phyloP scores from a whole-genome alignment of 1,139 yeast genomes.

The Suzukiozyma palmioleophila region DNA sequence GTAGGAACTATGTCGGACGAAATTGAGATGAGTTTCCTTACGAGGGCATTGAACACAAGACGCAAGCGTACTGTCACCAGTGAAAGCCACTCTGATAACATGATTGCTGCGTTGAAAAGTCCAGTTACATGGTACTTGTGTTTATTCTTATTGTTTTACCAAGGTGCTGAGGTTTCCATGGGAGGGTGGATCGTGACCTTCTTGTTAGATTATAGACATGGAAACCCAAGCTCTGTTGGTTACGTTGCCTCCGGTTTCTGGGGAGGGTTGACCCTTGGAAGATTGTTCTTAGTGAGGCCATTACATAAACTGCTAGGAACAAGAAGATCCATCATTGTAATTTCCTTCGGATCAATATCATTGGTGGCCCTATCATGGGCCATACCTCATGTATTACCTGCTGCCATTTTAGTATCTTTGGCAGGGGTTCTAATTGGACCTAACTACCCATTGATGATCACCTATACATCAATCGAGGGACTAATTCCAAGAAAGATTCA shows the following conservation, averaged over 20 bases:
- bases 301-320: slow-evolving; percentile 41
- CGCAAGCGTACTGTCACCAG: slow-evolving; percentile 3
- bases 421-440: slow-evolving; percentile 54
- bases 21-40: slow-evolving; percentile 3
- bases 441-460: slow-evolving; percentile 50
- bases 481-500: slow-evolving; percentile 53
- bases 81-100: slow-evolving; percentile 7
- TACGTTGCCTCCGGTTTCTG: slow-evolving; percentile 70
- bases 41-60: not conserved
- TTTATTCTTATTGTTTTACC: slow-evolving; percentile 54
- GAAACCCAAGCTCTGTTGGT: slow-evolving; percentile 43
- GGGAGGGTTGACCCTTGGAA: slow-evolving; percentile 64
- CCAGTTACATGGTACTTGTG: slow-evolving; percentile 53
- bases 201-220: slow-evolving; percentile 52
- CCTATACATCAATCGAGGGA: slow-evolving; percentile 31
- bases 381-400: slow-evolving; percentile 34
- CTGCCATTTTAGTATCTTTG: slow-evolving; percentile 42
- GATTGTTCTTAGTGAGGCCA: slow-evolving; percentile 44
- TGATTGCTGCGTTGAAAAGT: slow-evolving; percentile 33
- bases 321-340: slow-evolving; percentile 40
- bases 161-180: slow-evolving; percentile 64
- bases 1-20: slow-evolving; percentile 1
- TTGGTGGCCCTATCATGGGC: slow-evolving; percentile 46
- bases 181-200: slow-evolving; percentile 74
- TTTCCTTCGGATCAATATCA: slow-evolving; percentile 28